These are phyloP conservation scores for Phytophthora citricola DNA, from an alignment of 352 stramenopile genomes.

Conservation along the genomic window DNA sequence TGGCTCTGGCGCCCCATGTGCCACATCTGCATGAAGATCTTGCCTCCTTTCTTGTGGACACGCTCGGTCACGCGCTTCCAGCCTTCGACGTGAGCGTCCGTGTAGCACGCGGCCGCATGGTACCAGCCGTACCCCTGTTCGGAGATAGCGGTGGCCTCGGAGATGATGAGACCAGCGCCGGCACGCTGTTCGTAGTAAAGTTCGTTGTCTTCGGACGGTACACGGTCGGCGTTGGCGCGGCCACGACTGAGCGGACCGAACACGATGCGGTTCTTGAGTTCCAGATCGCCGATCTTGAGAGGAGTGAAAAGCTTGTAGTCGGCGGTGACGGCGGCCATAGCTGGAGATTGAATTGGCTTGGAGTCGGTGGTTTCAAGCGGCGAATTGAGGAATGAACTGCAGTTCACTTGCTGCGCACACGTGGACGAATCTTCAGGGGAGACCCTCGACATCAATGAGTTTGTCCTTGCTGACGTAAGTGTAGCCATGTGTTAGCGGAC, in stretches of 20 bases:
- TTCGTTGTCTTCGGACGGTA: constrained; percentile 30
- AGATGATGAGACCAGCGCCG: constrained; percentile 26
- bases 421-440: background rate
- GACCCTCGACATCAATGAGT: background rate
- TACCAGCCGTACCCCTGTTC: constrained; percentile 32
- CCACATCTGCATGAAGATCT: constrained; percentile 34
- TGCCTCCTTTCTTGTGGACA: constrained; percentile 28
- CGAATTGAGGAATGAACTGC: constrained; percentile 28
- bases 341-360: background rate
- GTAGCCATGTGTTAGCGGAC: background rate
- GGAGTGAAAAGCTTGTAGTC: constrained; percentile 51
- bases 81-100: constrained; percentile 22
- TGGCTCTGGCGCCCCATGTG: constrained; percentile 31
- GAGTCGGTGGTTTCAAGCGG: background rate
- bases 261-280: constrained; percentile 33
- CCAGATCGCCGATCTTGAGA: constrained; percentile 43
- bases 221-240: constrained; percentile 26
- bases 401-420: background rate
- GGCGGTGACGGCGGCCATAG: constrained; percentile 21
- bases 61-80: constrained; percentile 33
- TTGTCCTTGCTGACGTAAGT: background rate
- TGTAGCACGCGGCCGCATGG: constrained; percentile 24
- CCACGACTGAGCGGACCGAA: constrained; percentile 28
- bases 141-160: constrained; percentile 22
- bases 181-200: constrained; percentile 32